Conservation (phyloP, 192 early-diverging fungal species). For the Mycoemilia scoparia region DNA sequence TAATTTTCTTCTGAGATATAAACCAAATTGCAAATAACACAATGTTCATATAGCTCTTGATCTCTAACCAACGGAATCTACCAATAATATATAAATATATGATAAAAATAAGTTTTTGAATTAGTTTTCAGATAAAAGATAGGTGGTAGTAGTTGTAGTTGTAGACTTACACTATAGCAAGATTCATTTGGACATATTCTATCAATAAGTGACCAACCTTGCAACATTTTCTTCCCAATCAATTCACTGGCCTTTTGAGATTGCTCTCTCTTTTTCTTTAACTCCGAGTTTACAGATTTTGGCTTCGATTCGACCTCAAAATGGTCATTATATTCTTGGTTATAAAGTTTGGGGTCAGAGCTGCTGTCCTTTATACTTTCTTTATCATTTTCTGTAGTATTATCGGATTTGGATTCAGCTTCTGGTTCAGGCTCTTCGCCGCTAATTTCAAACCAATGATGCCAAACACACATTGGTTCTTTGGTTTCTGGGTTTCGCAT, state of each 20-base stretch:
- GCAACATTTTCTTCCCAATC: slow-evolving; percentile 17
- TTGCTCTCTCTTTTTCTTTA: slow-evolving; percentile 8
- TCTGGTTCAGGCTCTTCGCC: slow-evolving; percentile 9
- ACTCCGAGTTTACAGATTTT: slow-evolving; percentile 1
- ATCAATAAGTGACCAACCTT: slow-evolving; percentile 25
- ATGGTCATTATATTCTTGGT: no score
- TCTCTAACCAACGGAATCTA: no score
- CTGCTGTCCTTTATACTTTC: no score
- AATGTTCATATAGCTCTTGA: no score
- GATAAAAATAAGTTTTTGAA: no score
- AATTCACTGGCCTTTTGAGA: slow-evolving; percentile 15
- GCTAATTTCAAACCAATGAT: slow-evolving; percentile 17
- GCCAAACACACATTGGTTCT: slow-evolving; percentile 19
- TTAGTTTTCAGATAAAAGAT: no score
- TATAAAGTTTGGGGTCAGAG: no score
- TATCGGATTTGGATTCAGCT: slow-evolving; percentile 2
- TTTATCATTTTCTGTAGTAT: slow-evolving; percentile 5
- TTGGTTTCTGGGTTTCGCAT: slow-evolving; percentile 18
- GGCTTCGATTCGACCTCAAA: not conserved
- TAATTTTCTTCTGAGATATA: no score
- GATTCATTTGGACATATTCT: slow-evolving; percentile 10
- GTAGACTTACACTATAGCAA: slow-evolving; percentile 15
- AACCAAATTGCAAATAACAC: no score
- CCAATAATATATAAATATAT: no score
- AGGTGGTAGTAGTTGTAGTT: no score